phyloP scores from a whole-genome alignment of 2,329 filamentous ascomycete species.

The Sarocladium kiliense region DNA sequence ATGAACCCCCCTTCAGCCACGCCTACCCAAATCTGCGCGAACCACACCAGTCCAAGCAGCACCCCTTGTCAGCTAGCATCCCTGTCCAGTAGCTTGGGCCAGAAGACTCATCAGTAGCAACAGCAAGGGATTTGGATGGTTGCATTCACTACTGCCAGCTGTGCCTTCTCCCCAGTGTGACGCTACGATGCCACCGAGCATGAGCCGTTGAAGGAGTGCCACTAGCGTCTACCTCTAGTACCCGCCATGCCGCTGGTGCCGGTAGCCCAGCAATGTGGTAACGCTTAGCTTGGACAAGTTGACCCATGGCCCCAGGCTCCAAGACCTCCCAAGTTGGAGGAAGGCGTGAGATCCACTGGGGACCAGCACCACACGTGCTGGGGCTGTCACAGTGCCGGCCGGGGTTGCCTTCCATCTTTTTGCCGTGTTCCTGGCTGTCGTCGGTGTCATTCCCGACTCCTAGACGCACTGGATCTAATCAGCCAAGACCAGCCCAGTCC shows the following conservation, averaged over 20 bases:
- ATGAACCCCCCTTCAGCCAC: slow-evolving; percentile 3
- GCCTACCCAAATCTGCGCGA: neutral
- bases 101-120: neutral
- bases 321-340: neutral
- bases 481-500: slow-evolving; percentile 3
- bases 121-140: neutral
- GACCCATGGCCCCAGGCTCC: slow-evolving; percentile 1
- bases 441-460: slow-evolving; percentile 7
- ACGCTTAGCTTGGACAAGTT: slow-evolving; percentile 5
- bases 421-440: slow-evolving; percentile 6
- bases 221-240: slow-evolving; percentile 6
- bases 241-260: slow-evolving; percentile 10
- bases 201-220: slow-evolving; percentile 7
- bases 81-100: slow-evolving; percentile 1
- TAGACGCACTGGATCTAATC: neutral
- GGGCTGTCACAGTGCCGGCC: slow-evolving; percentile 9
- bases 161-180: slow-evolving; percentile 5
- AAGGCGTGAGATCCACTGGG: neutral
- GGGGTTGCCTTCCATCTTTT: slow-evolving; percentile 2
- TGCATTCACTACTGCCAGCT: neutral
- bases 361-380: slow-evolving; percentile 9
- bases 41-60: neutral
- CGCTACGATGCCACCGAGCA: slow-evolving; percentile 6
- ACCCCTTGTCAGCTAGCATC: slow-evolving; percentile 1
- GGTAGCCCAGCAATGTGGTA: slow-evolving; percentile 10